These are phyloP conservation scores for Rhododendron mucronatum DNA, from an alignment of 148 eudicot genomes.

Conservation along the genomic window DNA sequence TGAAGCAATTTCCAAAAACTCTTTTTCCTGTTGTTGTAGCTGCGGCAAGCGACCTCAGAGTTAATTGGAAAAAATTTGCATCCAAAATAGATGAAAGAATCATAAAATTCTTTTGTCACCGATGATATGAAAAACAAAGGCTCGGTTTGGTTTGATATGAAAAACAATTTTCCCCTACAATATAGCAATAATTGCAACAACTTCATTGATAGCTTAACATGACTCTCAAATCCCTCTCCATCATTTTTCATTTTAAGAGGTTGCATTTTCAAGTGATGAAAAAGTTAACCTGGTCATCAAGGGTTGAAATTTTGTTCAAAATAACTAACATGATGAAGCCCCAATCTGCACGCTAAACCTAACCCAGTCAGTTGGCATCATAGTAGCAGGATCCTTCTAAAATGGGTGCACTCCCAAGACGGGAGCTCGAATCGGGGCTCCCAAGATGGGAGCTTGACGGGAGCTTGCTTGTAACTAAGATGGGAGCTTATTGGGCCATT, in stretches of 20 bases:
- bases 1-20: conserved; percentile 61
- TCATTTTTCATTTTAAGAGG: neutral
- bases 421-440: neutral
- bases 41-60: conserved; percentile 21
- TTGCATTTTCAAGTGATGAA: neutral
- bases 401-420: neutral
- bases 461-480: neutral
- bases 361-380: neutral
- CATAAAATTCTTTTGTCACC: neutral
- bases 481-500: neutral
- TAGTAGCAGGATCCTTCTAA: neutral
- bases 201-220: neutral
- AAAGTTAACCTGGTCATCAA: neutral
- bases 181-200: neutral
- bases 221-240: neutral
- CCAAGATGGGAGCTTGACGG: neutral
- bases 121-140: neutral
- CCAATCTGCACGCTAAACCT: neutral
- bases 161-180: neutral
- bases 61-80: neutral
- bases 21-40: conserved; percentile 85
- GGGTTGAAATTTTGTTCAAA: neutral
- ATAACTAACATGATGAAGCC: neutral
- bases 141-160: too few species aligned
- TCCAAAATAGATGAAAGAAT: neutral